These are phyloP conservation scores for Solanum pimpinellifolium DNA, from an alignment of 257 asterid genomes.

Conservation along the genomic window DNA sequence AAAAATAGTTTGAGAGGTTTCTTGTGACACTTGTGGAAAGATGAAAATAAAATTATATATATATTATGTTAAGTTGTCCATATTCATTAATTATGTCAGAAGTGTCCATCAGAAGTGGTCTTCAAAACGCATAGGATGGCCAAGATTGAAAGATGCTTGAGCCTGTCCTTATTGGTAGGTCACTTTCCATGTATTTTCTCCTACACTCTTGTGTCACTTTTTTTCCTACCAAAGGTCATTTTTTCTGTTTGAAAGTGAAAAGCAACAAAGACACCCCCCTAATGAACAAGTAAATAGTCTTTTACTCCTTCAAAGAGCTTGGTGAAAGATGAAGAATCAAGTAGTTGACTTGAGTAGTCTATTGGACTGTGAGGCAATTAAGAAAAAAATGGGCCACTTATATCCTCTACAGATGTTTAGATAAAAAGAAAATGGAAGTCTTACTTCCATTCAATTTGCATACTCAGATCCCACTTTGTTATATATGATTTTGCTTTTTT, in stretches of 20 bases:
- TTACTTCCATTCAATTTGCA: conserved; percentile 10
- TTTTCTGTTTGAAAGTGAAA: neutral
- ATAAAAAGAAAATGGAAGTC: conserved; percentile 4
- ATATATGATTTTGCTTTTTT: neutral
- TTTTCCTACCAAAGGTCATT: neutral
- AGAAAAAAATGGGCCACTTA: conserved; percentile 11
- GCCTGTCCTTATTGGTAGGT: conserved; percentile 18
- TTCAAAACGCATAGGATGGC: conserved; percentile 5
- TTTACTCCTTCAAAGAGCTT: neutral
- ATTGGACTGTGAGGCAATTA: neutral
- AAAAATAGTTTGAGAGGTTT: neutral
- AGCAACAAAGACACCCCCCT: neutral
- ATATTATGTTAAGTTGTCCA: conserved; percentile 1
- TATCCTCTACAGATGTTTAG: conserved; percentile 5
- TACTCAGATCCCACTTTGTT: conserved; percentile 20
- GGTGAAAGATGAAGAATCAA: neutral
- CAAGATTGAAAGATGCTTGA: conserved; percentile 21
- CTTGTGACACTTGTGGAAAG: neutral
- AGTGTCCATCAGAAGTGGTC: conserved; percentile 15
- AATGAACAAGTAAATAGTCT: neutral
- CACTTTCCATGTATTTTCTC: conserved; percentile 11
- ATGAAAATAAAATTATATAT: neutral
- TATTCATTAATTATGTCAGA: conserved; percentile 6
- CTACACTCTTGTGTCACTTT: neutral
- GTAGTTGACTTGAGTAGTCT: neutral